A percentile compares a stretch with the other conserved stretches of the same genome.
Evolutionary conservation across 495 filamentous ascomycete genomes (phyloP).

Genomic region (Cryomyces minteri): DNA sequence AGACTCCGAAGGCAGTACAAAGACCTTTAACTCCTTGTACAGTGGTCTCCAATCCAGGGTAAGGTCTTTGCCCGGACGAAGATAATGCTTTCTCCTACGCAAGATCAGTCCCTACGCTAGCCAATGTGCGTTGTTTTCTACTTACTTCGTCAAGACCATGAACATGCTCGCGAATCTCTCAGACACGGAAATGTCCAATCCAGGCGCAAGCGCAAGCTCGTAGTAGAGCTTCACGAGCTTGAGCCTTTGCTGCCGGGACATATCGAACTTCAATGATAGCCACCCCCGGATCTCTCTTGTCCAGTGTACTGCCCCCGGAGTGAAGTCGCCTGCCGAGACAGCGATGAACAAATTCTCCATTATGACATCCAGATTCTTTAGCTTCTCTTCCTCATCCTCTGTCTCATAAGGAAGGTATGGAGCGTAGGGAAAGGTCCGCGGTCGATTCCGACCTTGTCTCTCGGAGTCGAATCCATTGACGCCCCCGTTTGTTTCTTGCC

Average conservation of each 20-base stretch:
- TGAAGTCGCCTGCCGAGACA: conserved; percentile 82
- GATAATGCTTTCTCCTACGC: conserved; percentile 79
- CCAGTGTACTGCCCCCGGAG: conserved; percentile 89
- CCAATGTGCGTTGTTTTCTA: conserved; percentile 1
- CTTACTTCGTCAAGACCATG: conserved; percentile 77
- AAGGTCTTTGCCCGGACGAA: conserved; percentile 78
- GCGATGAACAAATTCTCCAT: conserved; percentile 83
- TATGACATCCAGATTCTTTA: conserved; percentile 62
- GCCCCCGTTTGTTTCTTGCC: conserved; percentile 30
- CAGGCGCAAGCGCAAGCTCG: conserved; percentile 79
- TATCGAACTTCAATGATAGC: conserved; percentile 93
- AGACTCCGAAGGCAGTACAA: conserved; percentile 71
- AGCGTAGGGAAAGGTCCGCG: conserved; percentile 85
- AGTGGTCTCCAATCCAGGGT: conserved; percentile 80
- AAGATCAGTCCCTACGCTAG: conserved; percentile 13
- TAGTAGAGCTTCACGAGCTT: conserved; percentile 84
- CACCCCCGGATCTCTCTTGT: conserved; percentile 89
- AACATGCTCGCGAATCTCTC: conserved; percentile 97
- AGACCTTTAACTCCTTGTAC: conserved; percentile 74
- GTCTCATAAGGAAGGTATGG: conserved; percentile 70
- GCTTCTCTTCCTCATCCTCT: conserved; percentile 56
- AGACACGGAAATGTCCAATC: conserved; percentile 59
- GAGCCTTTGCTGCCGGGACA: conserved; percentile 60
- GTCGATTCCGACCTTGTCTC: conserved; percentile 45
- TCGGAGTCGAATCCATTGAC: conserved; percentile 28